phyloP scores from a whole-genome alignment of 139 green algal genomes.

The Closterium sp. region DNA sequence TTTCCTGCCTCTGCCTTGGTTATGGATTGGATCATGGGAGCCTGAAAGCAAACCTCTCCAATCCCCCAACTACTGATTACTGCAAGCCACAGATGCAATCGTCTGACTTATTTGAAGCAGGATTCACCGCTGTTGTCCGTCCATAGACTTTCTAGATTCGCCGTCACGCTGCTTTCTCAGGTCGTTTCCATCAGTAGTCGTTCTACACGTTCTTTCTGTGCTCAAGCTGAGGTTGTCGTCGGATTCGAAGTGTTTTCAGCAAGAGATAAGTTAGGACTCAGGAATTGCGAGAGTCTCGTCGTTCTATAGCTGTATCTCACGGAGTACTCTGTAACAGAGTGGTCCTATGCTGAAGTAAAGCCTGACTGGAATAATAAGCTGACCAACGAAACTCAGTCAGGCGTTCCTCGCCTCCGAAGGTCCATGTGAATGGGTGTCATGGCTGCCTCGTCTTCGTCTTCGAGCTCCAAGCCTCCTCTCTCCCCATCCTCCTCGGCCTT shows the following conservation, averaged over 20 bases:
- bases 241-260: background rate
- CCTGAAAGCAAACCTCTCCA: background rate
- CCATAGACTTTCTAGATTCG: background rate
- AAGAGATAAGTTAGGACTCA: too few relatives aligned
- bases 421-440: background rate
- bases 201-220: too few relatives aligned
- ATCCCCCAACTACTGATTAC: background rate
- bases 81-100: background rate
- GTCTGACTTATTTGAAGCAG: background rate
- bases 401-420: background rate
- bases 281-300: too few relatives aligned
- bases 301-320: too few relatives aligned
- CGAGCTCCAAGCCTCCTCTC: background rate
- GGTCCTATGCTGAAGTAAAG: too few relatives aligned
- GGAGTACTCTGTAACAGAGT: too few relatives aligned
- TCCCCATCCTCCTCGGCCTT: background rate
- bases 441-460: background rate
- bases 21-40: background rate
- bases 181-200: too few relatives aligned
- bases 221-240: background rate
- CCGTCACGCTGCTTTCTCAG: too few relatives aligned
- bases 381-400: background rate
- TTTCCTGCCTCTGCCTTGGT: background rate
- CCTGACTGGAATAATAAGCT: too few relatives aligned
- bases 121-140: background rate